phyloP scores from a whole-genome alignment of 106 monocot species.

The Allium fistulosum region DNA sequence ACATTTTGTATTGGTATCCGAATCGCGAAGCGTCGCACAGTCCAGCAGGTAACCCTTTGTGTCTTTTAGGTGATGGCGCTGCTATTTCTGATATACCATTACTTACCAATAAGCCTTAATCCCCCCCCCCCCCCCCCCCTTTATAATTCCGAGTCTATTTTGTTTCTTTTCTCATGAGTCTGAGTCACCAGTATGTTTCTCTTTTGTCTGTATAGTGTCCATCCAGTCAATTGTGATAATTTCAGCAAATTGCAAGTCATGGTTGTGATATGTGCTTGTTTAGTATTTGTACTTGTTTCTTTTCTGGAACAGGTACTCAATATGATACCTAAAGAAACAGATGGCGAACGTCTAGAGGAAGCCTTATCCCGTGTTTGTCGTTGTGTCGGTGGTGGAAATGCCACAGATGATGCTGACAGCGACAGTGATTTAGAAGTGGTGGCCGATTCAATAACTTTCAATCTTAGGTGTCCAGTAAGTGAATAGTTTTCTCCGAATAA shows the following conservation, averaged over 20 bases:
- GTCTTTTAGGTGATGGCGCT: too few relatives aligned
- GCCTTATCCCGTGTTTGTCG: conserved; percentile 74
- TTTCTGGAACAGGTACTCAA: conserved; percentile 45
- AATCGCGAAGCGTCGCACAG: conserved; percentile 39
- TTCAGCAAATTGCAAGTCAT: too few relatives aligned
- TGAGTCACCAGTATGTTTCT: too few relatives aligned
- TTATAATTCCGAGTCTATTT: too few relatives aligned
- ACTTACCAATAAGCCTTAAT: too few relatives aligned
- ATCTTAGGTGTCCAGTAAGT: conserved; percentile 82
- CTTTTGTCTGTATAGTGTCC: too few relatives aligned
- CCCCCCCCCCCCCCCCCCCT: too few relatives aligned
- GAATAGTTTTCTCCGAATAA: background rate
- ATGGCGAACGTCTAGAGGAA: conserved; percentile 70
- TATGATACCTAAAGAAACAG: conserved; percentile 67
- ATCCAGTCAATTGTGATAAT: too few relatives aligned
- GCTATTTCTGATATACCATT: too few relatives aligned
- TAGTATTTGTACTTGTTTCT: background rate
- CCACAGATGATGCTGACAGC: conserved; percentile 67
- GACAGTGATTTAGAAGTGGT: conserved; percentile 93
- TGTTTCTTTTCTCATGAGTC: too few relatives aligned
- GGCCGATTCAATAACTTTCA: conserved; percentile 64
- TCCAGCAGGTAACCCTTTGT: conserved; percentile 47
- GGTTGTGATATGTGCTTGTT: background rate
- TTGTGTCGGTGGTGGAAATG: conserved; percentile 59
- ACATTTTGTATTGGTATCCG: conserved; percentile 45